Conservation (phyloP, 1,284 basidiomycete genomes). For the Anthracocystis walkeri region DNA sequence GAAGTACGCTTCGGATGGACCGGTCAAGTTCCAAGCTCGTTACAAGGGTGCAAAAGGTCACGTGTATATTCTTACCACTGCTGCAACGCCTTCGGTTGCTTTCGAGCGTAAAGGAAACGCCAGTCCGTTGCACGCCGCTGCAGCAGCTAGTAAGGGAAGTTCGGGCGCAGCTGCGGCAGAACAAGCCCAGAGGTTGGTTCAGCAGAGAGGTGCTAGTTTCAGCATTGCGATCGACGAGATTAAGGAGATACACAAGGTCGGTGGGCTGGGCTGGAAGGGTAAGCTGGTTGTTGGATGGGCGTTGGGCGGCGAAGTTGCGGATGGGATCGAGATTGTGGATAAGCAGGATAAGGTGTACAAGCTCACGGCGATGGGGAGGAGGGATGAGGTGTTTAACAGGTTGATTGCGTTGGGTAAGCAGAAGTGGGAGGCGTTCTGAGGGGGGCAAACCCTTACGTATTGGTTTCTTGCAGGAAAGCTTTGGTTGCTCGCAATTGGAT, state of each 20-base stretch:
- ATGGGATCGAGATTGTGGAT: constrained; percentile 59
- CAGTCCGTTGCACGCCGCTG: constrained; percentile 28
- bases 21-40: constrained; percentile 57
- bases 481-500: neutral
- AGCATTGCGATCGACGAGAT: constrained; percentile 66
- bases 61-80: constrained; percentile 64
- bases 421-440: constrained; percentile 54
- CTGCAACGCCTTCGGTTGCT: constrained; percentile 65
- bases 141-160: constrained; percentile 27
- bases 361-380: constrained; percentile 67
- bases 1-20: constrained; percentile 37
- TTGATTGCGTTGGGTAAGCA: constrained; percentile 56
- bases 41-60: constrained; percentile 64
- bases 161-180: constrained; percentile 25
- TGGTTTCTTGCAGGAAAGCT: too few relatives aligned
- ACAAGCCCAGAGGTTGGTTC: constrained; percentile 32
- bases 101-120: constrained; percentile 49
- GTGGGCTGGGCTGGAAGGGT: constrained; percentile 68
- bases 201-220: constrained; percentile 45
- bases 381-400: constrained; percentile 69
- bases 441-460: too few relatives aligned
- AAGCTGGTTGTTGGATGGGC: constrained; percentile 66
- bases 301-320: constrained; percentile 52
- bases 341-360: constrained; percentile 53
- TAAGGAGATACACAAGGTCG: constrained; percentile 64